phyloP scores from a whole-genome alignment of 371 early-diverging fungal genomes.

The Haplosporangium sp. region DNA sequence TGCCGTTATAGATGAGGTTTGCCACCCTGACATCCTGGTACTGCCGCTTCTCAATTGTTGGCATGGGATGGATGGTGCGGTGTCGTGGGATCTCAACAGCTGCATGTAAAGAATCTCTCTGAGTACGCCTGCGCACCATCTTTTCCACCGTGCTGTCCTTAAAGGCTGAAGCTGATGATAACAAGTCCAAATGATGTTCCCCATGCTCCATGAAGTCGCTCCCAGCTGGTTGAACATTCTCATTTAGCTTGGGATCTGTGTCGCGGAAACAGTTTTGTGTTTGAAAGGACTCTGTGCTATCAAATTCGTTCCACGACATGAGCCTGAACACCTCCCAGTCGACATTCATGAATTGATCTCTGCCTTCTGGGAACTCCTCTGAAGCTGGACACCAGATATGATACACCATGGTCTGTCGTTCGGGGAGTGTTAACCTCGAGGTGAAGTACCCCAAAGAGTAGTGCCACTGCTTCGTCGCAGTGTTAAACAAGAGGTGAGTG shows the following conservation, averaged over 20 bases:
- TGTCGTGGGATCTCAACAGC: conserved; percentile 17
- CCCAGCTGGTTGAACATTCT: neutral
- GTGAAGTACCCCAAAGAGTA: conserved; percentile 12
- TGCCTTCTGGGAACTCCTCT: conserved; percentile 2
- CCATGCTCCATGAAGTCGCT: neutral
- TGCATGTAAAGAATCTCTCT: conserved; percentile 9
- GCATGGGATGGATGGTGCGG: conserved; percentile 8
- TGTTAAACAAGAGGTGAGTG: neutral
- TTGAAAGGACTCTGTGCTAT: conserved; percentile 22
- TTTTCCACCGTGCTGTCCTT: no score
- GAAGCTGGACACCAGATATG: conserved; percentile 25
- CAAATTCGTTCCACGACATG: conserved; percentile 24
- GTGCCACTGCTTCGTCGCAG: conserved; percentile 6
- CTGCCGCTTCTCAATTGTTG: conserved; percentile 11
- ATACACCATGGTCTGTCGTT: conserved; percentile 10
- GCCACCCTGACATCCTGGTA: conserved; percentile 2
- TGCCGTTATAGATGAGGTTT: conserved; percentile 22
- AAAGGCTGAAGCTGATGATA: no score
- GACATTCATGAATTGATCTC: neutral
- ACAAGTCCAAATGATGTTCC: no score
- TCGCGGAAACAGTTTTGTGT: conserved; percentile 28
- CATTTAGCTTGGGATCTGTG: conserved; percentile 11
- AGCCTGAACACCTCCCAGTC: conserved; percentile 36
- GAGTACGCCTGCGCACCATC: neutral
- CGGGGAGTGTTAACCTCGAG: conserved; percentile 25